Evolutionary conservation across 1,139 yeast species (phyloP).

Genomic region (Starmera stellimalicola): DNA sequence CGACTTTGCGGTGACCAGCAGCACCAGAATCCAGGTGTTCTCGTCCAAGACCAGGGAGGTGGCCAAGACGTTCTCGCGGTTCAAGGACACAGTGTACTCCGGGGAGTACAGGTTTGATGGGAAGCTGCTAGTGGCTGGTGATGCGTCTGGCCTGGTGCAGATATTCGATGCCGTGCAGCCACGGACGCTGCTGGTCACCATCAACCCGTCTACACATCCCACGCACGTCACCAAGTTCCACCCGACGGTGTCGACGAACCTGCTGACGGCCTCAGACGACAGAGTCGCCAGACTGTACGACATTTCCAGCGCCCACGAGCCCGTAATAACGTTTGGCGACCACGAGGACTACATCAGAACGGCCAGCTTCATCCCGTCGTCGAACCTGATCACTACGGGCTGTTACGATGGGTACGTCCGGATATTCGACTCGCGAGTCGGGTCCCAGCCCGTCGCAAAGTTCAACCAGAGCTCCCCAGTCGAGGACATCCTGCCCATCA

Average conservation of each 20-base stretch:
- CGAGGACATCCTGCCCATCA: conserved; percentile 75
- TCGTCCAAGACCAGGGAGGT: conserved; percentile 92
- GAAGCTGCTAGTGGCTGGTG: conserved; percentile 75
- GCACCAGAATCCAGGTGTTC: conserved; percentile 85
- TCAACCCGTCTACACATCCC: conserved; percentile 77
- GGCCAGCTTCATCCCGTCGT: conserved; percentile 68
- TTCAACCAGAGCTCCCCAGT: conserved; percentile 68
- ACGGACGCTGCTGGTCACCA: conserved; percentile 66
- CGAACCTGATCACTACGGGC: conserved; percentile 80
- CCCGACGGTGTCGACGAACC: conserved; percentile 58
- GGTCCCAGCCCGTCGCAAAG: conserved; percentile 36
- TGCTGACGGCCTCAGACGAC: conserved; percentile 89
- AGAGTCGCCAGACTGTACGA: conserved; percentile 81
- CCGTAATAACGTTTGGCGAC: conserved; percentile 58
- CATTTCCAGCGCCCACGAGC: conserved; percentile 65
- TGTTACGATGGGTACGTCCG: conserved; percentile 86
- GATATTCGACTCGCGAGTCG: conserved; percentile 76
- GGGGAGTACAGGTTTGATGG: conserved; percentile 84
- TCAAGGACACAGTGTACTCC: conserved; percentile 82
- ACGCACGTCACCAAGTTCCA: conserved; percentile 94
- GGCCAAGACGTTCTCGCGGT: conserved; percentile 77
- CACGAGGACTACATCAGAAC: conserved; percentile 88
- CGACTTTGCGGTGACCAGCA: conserved; percentile 90
- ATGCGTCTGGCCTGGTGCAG: conserved; percentile 80
- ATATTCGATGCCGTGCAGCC: conserved; percentile 76